phyloP scores from a whole-genome alignment of 2,329 filamentous ascomycete species.

The Didymella sp. region DNA sequence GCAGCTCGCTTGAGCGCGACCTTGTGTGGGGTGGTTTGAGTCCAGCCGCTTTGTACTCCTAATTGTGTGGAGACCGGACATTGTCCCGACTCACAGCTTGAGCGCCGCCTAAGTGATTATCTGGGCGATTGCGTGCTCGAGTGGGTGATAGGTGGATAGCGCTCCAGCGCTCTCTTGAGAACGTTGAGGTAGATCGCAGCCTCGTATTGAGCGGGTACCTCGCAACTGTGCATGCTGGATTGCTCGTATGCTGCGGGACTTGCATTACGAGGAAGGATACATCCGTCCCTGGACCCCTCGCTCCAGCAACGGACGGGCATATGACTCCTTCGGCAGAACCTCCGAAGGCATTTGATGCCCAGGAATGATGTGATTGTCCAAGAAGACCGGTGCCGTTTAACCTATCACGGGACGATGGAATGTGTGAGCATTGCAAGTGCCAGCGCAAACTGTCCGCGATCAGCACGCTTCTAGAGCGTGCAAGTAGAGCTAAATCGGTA shows the following conservation, averaged over 20 bases:
- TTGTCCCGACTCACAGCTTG: no score
- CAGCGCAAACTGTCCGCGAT: background rate
- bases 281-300: constrained; percentile 10
- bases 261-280: constrained; percentile 2
- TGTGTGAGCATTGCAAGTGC: background rate
- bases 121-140: constrained; percentile 12
- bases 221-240: background rate
- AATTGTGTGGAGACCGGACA: no score
- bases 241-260: background rate
- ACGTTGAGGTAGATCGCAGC: constrained; percentile 15
- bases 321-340: background rate
- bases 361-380: constrained; percentile 8
- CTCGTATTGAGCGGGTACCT: constrained; percentile 13
- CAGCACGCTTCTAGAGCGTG: constrained; percentile 15
- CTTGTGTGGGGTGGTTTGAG: no score
- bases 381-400: constrained; percentile 5
- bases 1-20: constrained; percentile 14
- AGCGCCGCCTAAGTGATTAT: background rate
- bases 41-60: no score
- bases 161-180: background rate
- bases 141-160: constrained; percentile 12
- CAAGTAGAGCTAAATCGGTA: background rate
- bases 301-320: constrained; percentile 16
- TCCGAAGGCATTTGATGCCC: constrained; percentile 4
- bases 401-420: background rate